These are phyloP conservation scores for Favolaschia claudopus DNA, from an alignment of 768 basidiomycete species.

Conservation along the genomic window DNA sequence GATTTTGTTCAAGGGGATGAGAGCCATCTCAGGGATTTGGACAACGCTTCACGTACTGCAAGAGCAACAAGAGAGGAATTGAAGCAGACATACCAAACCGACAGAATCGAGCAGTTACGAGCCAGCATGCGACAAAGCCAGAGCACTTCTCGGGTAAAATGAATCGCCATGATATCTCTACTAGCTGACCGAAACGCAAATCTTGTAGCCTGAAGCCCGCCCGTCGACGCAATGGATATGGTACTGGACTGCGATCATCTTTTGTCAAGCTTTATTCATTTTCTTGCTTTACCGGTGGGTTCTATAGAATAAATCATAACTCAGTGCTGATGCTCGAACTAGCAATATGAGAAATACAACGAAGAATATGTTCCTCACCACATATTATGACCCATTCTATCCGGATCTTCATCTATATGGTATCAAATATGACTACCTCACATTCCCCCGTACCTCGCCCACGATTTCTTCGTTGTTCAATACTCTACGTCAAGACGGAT, in stretches of 20 bases:
- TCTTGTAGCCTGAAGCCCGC: neutral
- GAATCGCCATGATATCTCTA: neutral
- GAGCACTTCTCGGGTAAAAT: conserved; percentile 49
- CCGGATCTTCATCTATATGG: conserved; percentile 70
- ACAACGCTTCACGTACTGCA: conserved; percentile 60
- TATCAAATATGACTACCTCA: conserved; percentile 47
- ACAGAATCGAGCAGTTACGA: conserved; percentile 48
- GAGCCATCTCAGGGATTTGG: conserved; percentile 56
- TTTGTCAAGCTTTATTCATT: conserved; percentile 17
- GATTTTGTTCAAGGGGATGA: conserved; percentile 48
- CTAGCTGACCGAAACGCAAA: too few species aligned
- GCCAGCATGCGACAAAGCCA: conserved; percentile 42
- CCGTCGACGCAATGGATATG: conserved; percentile 12
- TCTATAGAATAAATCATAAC: neutral
- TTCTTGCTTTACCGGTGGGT: conserved; percentile 23
- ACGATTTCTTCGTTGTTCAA: conserved; percentile 48
- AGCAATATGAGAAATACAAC: conserved; percentile 59
- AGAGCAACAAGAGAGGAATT: conserved; percentile 58
- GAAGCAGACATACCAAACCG: conserved; percentile 31
- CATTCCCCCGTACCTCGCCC: conserved; percentile 43
- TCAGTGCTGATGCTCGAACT: conserved; percentile 18
- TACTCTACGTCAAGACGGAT: conserved; percentile 49
- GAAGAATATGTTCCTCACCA: conserved; percentile 68
- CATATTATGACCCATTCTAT: conserved; percentile 81
- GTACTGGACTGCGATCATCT: conserved; percentile 22